Percentiles rank a stretch among this genome's conserved stretches.
Conservation (phyloP, 2,329 filamentous ascomycete species). For the Elsinoe necatrix region DNA sequence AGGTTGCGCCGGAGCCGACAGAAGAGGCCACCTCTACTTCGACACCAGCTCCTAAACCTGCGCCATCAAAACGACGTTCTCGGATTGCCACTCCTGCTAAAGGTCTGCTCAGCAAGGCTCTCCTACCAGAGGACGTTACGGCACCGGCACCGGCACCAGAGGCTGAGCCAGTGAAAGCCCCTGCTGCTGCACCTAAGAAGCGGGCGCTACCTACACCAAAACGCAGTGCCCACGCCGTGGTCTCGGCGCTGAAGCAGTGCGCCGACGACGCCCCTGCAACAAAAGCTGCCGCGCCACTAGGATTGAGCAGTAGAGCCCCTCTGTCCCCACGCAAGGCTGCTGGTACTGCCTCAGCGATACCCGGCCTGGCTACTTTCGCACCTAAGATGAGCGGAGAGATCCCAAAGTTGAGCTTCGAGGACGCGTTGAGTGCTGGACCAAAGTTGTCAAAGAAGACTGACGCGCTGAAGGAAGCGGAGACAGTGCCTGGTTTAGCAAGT, state of each 20-base stretch:
- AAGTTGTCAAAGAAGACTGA: background rate
- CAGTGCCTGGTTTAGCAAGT: constrained; percentile 15
- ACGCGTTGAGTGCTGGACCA: background rate
- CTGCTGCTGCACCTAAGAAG: background rate
- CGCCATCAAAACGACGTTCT: constrained; percentile 23
- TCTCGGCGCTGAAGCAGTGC: constrained; percentile 3
- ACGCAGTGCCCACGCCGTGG: constrained; percentile 2
- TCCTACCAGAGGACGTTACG: constrained; percentile 1
- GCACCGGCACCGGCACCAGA: background rate
- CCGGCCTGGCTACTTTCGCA: background rate
- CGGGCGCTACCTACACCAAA: constrained; percentile 12
- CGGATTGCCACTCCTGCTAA: constrained; percentile 31
- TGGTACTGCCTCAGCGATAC: background rate
- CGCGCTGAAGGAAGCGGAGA: background rate
- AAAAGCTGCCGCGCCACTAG: background rate
- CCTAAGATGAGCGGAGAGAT: constrained; percentile 4
- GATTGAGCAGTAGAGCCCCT: background rate
- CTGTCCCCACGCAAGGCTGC: background rate
- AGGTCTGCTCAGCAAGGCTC: constrained; percentile 13
- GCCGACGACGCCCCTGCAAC: background rate
- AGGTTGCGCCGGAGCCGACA: background rate
- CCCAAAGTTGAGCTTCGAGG: constrained; percentile 7
- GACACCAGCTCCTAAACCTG: constrained; percentile 11
- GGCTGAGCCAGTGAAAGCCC: background rate
- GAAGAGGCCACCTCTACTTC: background rate